Conservation (phyloP, 202 grass and related monocot species). For the Saccharum hybrid region DNA sequence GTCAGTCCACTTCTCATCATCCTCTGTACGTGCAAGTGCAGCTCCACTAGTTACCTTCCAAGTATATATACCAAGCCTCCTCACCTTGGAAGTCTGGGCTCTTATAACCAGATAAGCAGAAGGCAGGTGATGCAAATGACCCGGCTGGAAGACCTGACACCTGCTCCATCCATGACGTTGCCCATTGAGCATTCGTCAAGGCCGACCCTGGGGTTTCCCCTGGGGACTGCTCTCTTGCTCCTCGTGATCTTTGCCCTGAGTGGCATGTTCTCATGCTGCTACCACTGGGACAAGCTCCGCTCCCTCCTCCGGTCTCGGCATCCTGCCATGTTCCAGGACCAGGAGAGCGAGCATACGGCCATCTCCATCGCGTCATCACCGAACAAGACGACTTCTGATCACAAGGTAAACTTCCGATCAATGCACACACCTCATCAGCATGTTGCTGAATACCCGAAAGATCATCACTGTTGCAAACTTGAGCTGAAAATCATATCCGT, state of each 20-base stretch:
- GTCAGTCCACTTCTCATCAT: conserved; percentile 49
- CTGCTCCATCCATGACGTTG: conserved; percentile 50
- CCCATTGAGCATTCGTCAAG: conserved; percentile 57
- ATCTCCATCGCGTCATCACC: conserved; percentile 45
- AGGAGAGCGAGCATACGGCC: conserved; percentile 31
- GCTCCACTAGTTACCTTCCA: conserved; percentile 20
- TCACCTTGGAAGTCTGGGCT: conserved; percentile 41
- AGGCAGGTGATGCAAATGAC: conserved; percentile 50
- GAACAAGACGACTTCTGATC: conserved; percentile 42
- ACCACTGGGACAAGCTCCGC: conserved; percentile 95
- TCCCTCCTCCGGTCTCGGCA: conserved; percentile 54
- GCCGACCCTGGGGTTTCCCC: conserved; percentile 79
- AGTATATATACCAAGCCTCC: conserved; percentile 47
- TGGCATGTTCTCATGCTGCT: conserved; percentile 85
- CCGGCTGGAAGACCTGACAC: conserved; percentile 48
- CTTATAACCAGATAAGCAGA: conserved; percentile 34
- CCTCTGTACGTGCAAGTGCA: conserved; percentile 50
- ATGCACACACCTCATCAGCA: neutral
- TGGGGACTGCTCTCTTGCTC: conserved; percentile 81
- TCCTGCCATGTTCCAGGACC: conserved; percentile 24
- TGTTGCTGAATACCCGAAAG: neutral
- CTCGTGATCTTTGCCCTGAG: conserved; percentile 93
- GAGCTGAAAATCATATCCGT: neutral
- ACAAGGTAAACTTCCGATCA: conserved; percentile 52
- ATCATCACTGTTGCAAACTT: neutral